These are phyloP conservation scores for Neoarthrinium moseri DNA, from an alignment of 2,329 filamentous ascomycete genomes.

Conservation along the genomic window DNA sequence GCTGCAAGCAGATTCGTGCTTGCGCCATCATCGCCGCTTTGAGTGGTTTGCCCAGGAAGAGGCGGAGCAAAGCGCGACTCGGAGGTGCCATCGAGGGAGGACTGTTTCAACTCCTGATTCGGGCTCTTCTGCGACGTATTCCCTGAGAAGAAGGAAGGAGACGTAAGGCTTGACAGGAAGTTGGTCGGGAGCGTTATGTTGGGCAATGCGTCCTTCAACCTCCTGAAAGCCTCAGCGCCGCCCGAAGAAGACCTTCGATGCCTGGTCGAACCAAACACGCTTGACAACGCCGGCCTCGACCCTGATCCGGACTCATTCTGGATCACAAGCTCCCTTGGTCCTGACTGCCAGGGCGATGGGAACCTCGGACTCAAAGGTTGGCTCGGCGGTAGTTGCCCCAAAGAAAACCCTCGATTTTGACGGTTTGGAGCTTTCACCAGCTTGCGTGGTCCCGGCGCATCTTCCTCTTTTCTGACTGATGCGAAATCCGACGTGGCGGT, in stretches of 20 bases:
- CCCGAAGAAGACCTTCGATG: conserved; percentile 52
- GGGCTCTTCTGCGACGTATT: conserved; percentile 24
- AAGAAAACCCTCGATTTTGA: conserved; percentile 24
- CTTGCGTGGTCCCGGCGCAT: conserved; percentile 7
- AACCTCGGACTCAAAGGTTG: conserved; percentile 17
- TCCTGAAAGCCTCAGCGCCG: conserved; percentile 56
- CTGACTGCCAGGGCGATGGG: conserved; percentile 39
- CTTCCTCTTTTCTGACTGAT: not conserved
- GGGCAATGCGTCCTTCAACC: conserved; percentile 55
- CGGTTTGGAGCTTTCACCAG: conserved; percentile 14
- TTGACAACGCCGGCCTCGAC: conserved; percentile 37
- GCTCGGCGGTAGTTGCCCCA: conserved; percentile 22
- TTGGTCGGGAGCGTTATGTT: conserved; percentile 48
- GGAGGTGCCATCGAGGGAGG: conserved; percentile 13
- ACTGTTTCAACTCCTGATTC: conserved; percentile 18
- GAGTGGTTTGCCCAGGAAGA: too few species aligned
- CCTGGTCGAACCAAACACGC: conserved; percentile 45
- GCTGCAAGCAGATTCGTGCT: not conserved
- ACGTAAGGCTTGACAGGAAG: conserved; percentile 34
- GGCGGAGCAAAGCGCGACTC: conserved; percentile 17
- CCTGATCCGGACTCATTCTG: conserved; percentile 23
- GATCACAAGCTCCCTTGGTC: conserved; percentile 36
- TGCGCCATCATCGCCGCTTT: not conserved
- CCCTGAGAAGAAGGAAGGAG: conserved; percentile 38
- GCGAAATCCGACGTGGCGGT: conserved; percentile 21